Conservation (phyloP, 352 stramenopile genomes). For the Hyaloperonospora brassicae region DNA sequence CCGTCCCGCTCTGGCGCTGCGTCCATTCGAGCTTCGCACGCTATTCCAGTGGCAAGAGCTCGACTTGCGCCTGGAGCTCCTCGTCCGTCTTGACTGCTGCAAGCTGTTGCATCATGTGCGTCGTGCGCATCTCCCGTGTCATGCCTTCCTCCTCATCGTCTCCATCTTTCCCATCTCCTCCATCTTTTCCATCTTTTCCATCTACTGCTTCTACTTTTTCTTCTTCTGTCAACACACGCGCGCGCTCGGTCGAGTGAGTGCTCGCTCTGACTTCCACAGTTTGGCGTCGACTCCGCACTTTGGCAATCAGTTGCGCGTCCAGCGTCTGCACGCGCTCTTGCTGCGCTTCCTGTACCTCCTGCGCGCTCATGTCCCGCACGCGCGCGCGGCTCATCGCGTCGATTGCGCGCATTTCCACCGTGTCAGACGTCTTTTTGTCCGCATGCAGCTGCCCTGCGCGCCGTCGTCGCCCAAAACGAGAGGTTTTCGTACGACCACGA, state of each 20-base stretch:
- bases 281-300: constrained; percentile 40
- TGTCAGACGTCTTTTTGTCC: constrained; percentile 9
- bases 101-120: constrained; percentile 33
- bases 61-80: constrained; percentile 37
- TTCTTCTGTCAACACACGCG: background rate
- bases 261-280: constrained; percentile 6
- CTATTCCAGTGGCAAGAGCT: constrained; percentile 52
- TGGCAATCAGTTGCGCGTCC: constrained; percentile 55
- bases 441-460: constrained; percentile 11
- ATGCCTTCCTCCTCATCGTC: no score
- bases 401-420: constrained; percentile 43
- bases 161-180: no score
- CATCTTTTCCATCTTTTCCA: constrained; percentile 10
- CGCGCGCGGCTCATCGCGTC: constrained; percentile 46
- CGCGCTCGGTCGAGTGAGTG: constrained; percentile 1
- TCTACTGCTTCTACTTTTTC: constrained; percentile 5
- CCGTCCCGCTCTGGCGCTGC: constrained; percentile 15
- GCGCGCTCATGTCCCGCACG: constrained; percentile 52
- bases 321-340: no score
- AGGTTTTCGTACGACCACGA: no score
- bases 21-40: constrained; percentile 78
- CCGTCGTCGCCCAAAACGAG: constrained; percentile 54
- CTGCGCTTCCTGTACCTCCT: no score
- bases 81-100: constrained; percentile 56
- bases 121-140: no score